Evolutionary conservation across 2,329 filamentous ascomycete genomes (phyloP), one percentile per base, ranked within the genome.

Genomic region (Paraphaeosphaeria minitans): DNA sequence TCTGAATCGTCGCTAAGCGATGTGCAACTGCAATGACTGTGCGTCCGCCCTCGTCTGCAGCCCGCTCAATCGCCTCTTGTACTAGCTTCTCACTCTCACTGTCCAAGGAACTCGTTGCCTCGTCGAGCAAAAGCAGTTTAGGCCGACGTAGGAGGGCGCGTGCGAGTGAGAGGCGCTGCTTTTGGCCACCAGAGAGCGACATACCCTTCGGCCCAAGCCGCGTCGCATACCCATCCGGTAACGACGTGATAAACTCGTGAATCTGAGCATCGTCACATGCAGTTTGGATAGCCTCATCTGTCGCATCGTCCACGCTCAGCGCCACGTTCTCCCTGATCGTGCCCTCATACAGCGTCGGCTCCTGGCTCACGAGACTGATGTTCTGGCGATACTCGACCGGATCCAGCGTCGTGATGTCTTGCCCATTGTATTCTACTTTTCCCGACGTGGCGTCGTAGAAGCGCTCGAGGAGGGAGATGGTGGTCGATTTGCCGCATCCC

Each of bases 401-500:
- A 22, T 77, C 69, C 10, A 80, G 65, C 0, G 65, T 58, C 0
- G 70, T 75, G 46, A 81, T 75, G 42, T 78, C 71, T 41, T 74
- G 66, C 5, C 67, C 70, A 52, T 78, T 77, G 70, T 87, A 84
- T 0, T 87, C 78, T 55, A 95, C 87, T 5, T 80, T 78, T 6
- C 92, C 92, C 12, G 82, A 79, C 16, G 84, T 79, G 0, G 87
- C 77, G 42, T 91, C 85, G 72, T 94, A 94, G 75, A 93, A 93
- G 39, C 87, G 78, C 64, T 85, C 81, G 9, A 86, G 77, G 2
- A 87, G 77, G 1, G 78, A 78, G 37, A 94, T 85, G 45, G 91
- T 87, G 16, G 87, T 91, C 0, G 87, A 89, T 78, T 93, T 91
- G 37, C 89, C 89, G 58, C 87, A 89, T 0, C 89, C 89, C 1